A percentile compares a stretch with the other conserved stretches of the same genome.
phyloP scores from a whole-genome alignment of 768 basidiomycete genomes.

The Phylloporus rhodoxanthus region DNA sequence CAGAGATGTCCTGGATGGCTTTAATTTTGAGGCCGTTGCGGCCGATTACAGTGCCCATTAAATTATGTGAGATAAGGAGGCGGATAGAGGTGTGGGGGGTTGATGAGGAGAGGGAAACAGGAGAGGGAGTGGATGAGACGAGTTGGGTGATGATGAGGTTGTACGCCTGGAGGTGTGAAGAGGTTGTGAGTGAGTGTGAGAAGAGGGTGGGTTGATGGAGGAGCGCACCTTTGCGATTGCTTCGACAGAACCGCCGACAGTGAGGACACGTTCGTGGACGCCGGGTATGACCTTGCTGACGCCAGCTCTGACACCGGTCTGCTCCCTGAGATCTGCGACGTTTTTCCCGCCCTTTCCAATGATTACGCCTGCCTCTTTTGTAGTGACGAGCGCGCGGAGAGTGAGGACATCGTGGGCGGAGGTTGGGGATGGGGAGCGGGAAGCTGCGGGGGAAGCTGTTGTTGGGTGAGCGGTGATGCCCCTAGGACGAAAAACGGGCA shows the following conservation, averaged over 20 bases:
- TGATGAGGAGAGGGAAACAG: constrained; percentile 63
- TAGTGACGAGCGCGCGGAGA: constrained; percentile 91
- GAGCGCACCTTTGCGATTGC: constrained; percentile 77
- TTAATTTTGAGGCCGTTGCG: constrained; percentile 96
- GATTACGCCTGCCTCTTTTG: constrained; percentile 95
- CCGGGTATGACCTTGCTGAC: constrained; percentile 98
- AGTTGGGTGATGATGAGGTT: constrained; percentile 91
- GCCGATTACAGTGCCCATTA: constrained; percentile 99
- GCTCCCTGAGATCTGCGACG: constrained; percentile 92
- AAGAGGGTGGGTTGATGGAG: neutral
- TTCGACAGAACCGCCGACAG: constrained; percentile 87
- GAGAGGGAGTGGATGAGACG: constrained; percentile 70
- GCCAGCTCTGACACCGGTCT: constrained; percentile 96
- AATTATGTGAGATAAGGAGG: constrained; percentile 96
- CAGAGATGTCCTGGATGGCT: constrained; percentile 93
- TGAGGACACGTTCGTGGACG: constrained; percentile 96
- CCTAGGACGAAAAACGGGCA: constrained; percentile 17
- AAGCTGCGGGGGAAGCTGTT: constrained; percentile 54
- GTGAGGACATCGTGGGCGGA: constrained; percentile 71
- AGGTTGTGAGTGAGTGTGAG: constrained; percentile 6
- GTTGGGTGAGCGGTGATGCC: constrained; percentile 6
- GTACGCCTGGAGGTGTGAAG: constrained; percentile 68
- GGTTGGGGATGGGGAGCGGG: constrained; percentile 67
- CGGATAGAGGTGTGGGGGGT: constrained; percentile 79
- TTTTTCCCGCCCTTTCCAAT: constrained; percentile 97